A percentile compares a stretch with the other conserved stretches of the same genome.
Conservation (phyloP, 768 basidiomycete species). For the Terana coerulea region DNA sequence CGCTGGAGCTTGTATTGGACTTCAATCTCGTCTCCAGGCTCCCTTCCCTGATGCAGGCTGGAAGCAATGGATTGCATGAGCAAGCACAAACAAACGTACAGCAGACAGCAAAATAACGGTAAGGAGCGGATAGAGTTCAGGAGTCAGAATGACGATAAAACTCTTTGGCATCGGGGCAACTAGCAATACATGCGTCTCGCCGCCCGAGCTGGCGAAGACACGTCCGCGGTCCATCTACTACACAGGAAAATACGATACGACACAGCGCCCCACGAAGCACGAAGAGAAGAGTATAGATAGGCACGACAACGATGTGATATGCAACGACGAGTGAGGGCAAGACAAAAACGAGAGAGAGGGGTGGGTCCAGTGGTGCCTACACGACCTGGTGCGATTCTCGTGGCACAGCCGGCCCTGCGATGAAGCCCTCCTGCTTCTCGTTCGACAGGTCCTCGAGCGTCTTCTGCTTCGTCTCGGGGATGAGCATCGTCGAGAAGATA, state of each 20-base stretch:
- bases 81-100: no score
- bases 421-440: constrained; percentile 32
- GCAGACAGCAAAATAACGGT: no score
- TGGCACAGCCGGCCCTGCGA: constrained; percentile 15
- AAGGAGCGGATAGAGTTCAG: no score
- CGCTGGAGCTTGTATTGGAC: no score
- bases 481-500: constrained; percentile 35
- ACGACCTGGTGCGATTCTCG: not conserved
- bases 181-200: not conserved
- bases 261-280: not conserved
- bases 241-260: not conserved
- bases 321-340: not conserved
- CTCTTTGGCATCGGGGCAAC: not conserved
- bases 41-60: no score
- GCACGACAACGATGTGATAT: not conserved
- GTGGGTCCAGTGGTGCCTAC: not conserved
- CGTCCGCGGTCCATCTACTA: not conserved
- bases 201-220: not conserved
- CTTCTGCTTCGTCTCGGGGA: constrained; percentile 39
- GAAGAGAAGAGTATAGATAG: not conserved
- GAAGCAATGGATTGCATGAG: no score
- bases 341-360: not conserved
- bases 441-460: constrained; percentile 35
- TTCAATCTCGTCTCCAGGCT: no score
- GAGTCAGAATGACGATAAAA: no score